Base-by-base conservation (phyloP, 129 eudicot genomes). In the Daucus carota region DNA sequence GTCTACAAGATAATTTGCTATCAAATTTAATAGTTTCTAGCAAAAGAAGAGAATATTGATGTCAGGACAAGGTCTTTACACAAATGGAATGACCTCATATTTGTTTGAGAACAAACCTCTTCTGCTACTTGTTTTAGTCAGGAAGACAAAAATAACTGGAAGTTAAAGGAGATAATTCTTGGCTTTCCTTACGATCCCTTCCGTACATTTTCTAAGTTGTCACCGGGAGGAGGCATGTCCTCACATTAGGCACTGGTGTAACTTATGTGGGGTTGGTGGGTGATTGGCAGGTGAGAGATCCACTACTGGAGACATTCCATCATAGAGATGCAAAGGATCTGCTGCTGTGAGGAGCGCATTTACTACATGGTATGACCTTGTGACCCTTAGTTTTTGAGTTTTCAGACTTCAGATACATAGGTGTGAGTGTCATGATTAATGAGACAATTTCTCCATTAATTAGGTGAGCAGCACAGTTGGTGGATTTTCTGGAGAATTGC, bases 241-340 rank as follows among this genome's bases (percentile, higher is more conserved):
- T 26, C 13, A 16, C 63, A 54, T 68, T 70, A 20, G 79, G 73
- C 79, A 63, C 79, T 45, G 65, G 48, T 52, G 34, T 79, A 63
- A 87, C 84, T 85, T 73, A 78, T 52, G 33, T 76, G 81, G 84
- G 80, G 83, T 88, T 86, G 89, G 88, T 92, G 91, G 96, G 89
- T 83, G 83, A 88, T 85, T 93, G 95, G 82, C 98, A 90, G 96
- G 93, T 90, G 79, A 89, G 92, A 92, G 86, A 83, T 87, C 84
- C 66, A 91, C 73, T 54, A 89, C 82, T 86, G 93, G 84, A 86
- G 87, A 83, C 75, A 52, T 76, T 83, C 82, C 87, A 79, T 89
- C 65, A 17, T 90, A 83, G 76, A 73, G 66, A 72, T 79, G 82
- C 87, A 78, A 83, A 72, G 83, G 83, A 73, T 83, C 75, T 83